Conservation (phyloP, 345 rosid species). For the Salix koriyanagi region DNA sequence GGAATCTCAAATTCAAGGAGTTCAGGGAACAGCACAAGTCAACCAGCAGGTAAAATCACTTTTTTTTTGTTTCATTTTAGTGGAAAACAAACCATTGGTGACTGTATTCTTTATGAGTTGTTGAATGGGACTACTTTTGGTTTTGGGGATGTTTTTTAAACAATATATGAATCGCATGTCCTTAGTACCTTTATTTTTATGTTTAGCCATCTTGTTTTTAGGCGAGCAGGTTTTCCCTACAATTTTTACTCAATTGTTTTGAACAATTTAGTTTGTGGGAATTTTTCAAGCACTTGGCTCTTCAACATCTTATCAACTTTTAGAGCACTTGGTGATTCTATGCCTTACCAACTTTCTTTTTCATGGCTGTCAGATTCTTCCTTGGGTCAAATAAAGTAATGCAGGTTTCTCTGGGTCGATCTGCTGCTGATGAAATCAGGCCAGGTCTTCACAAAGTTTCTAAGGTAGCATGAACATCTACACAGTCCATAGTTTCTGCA, state of each 20-base stretch:
- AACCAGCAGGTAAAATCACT: constrained; percentile 54
- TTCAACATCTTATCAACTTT: neutral
- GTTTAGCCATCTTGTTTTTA: too few relatives aligned
- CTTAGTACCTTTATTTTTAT: too few relatives aligned
- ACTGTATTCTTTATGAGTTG: neutral
- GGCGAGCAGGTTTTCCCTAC: neutral
- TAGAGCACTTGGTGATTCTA: neutral
- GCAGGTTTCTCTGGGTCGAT: constrained; percentile 95
- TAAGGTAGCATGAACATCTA: constrained; percentile 43
- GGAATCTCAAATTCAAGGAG: constrained; percentile 90
- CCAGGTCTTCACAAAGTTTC: constrained; percentile 71
- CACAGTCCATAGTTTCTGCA: neutral
- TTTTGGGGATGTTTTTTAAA: neutral
- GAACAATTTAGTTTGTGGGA: neutral
- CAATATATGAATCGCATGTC: neutral
- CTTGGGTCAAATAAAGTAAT: constrained; percentile 96
- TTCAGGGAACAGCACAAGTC: constrained; percentile 79
- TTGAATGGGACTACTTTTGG: neutral
- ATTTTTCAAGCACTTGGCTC: neutral
- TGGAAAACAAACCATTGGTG: neutral
- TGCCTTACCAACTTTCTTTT: neutral
- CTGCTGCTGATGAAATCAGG: constrained; percentile 75
- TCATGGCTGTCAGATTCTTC: constrained; percentile 54
- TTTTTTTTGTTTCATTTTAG: neutral
- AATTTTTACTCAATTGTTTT: neutral